Base-by-base conservation (phyloP, 306 rosid genomes). In the Geum urbanum region DNA sequence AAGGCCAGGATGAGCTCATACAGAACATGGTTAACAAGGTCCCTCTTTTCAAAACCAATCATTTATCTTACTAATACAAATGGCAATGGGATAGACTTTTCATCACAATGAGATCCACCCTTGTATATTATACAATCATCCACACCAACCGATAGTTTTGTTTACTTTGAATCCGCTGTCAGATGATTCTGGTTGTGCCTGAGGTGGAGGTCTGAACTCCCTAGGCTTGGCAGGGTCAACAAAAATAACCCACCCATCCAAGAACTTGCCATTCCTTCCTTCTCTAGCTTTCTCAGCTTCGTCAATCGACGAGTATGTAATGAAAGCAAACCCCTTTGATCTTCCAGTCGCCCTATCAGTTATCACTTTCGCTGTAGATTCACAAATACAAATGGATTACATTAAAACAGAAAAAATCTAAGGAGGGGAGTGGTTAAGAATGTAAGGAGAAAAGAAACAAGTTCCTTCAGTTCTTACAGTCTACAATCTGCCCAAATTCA, bases 211-310 rank as follows among this genome's bases (percentile, higher is more conserved):
- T 72, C 86, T 86, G 0, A 85, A 63, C 75, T 87, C 92, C 76
- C 84, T 89, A 52, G 96, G 94, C 40, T 88, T 94, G 69, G 97
- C 98, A 56, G 98, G 97, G 73, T 90, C 98, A 43, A 90, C 97
- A 68, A 92, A 92, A 70, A 92, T 92, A 77, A 90, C 96, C 97
- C 98, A 94, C 22, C 97, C 98, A 77, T 94, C 98, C 77, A 94
- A 77, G 80, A 86, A 86, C 79, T 90, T 94, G n/a, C 96, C 97
- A 71, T 94, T 85, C 91, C 88, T 88, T 78, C 78, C 96, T 68
- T 86, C 85, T 70, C 81, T 82, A 1, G 97, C 98, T 78, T 83
- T 90, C 78, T 86, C 96, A 20, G 98, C 98, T 68, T 90, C 98
- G 67, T 94, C 98, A 55, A 88, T 69, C 35, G 77, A 35, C 12